Conservation (phyloP, 768 basidiomycete species). For the Mrakia blollopis region DNA sequence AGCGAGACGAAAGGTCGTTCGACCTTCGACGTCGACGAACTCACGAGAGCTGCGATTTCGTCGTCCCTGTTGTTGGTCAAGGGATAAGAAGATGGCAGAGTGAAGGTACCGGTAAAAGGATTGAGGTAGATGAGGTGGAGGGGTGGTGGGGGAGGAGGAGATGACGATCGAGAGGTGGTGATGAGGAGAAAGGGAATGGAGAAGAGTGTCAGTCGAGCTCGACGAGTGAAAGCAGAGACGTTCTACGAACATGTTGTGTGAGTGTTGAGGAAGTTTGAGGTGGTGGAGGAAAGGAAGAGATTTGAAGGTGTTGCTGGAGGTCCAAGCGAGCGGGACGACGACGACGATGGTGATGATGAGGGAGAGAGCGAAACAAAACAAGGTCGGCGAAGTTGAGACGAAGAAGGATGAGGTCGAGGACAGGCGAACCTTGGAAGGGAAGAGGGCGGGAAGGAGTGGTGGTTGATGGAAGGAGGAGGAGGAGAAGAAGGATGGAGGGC, state of each 20-base stretch:
- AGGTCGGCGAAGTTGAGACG: too few species aligned
- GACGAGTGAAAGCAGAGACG: too few species aligned
- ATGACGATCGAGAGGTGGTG: background rate
- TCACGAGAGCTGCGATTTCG: slow-evolving; percentile 58
- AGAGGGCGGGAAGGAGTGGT: background rate
- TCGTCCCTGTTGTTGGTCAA: slow-evolving; percentile 48
- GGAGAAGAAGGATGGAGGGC: too few species aligned
- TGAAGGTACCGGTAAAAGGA: background rate
- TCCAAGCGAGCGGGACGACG: background rate
- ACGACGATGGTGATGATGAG: too few species aligned
- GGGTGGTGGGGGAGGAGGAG: background rate
- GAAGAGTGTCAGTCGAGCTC: background rate
- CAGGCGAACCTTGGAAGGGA: background rate
- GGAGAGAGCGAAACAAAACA: too few species aligned
- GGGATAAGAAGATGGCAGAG: too few species aligned
- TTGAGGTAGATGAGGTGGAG: background rate
- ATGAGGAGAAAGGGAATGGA: background rate
- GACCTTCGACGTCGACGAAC: slow-evolving; percentile 32
- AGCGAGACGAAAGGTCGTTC: background rate
- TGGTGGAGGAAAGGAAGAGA: too few species aligned
- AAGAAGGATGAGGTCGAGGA: background rate
- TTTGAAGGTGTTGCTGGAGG: too few species aligned
- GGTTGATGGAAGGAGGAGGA: too few species aligned
- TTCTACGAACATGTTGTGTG: too few species aligned
- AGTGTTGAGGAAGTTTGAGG: too few species aligned